Base-by-base conservation (phyloP, 2,329 filamentous ascomycete genomes). In the Knufia fluminis region DNA sequence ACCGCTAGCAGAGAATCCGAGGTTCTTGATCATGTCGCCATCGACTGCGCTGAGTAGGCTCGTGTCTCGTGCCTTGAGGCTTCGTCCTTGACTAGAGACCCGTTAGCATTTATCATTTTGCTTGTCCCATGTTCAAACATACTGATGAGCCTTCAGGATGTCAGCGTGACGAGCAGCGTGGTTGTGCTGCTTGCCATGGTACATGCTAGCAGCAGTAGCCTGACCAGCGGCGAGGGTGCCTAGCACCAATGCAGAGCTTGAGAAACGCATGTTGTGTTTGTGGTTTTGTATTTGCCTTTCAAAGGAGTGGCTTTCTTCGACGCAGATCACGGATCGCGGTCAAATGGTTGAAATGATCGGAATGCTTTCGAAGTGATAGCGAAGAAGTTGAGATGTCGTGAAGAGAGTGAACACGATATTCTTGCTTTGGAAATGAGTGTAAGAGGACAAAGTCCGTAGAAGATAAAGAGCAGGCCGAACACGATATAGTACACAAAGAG, bases 391-490 rank as follows among this genome's bases (percentile, higher is more conserved):
- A 35, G 26, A 48, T 16, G 45, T 48, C 45, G 45, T 48, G 81
- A 81, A n/a, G 77, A 84, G 52, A 75, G 80, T 17, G 82, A 86
- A 51, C 67, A 73, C 51, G 67, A 71, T 22, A 79, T 80, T 1
- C 66, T 85, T 40, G 71, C 72, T 1, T 72, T 79, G 59, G 86
- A 72, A 73, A 58, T 74, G 77, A 46, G 45, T 19, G 45, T 39
- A 20, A 31, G 33, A 40, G 35, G 35, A 48, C 33, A 19, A 48
- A 48, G 31, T 32, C 35, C 20, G 19, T 12, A 28, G 16, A 14
- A 39, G 33, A 48, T 39, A 48, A 40, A 48, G 45, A 40, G 23
- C 45, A 39, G 28, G 35, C 45, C 24, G 45, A 9, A 24, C 10
- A 46, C 44, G 44, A 46, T 46, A 46, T 46, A 46, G 16, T 22